Evolutionary conservation across 345 rosid species (phyloP).

Genomic region (Eucalyptus victrix): DNA sequence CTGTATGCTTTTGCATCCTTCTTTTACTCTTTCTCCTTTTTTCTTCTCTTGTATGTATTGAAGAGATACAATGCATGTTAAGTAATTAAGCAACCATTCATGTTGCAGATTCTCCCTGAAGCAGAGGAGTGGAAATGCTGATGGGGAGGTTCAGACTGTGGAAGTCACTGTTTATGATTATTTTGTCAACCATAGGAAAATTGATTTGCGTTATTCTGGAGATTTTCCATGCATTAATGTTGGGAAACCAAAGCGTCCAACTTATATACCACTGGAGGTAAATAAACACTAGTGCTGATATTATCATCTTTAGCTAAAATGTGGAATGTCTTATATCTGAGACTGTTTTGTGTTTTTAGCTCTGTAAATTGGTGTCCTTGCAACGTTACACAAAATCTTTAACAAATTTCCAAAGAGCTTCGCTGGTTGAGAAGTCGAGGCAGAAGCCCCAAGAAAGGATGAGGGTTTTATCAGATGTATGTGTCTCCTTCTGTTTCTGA

Average conservation of each 20-base stretch:
- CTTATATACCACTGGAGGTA: constrained; percentile 79
- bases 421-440: constrained; percentile 84
- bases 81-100: background rate
- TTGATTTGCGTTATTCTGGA: constrained; percentile 50
- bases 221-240: constrained; percentile 84
- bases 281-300: background rate
- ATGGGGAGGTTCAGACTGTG: constrained; percentile 27
- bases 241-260: constrained; percentile 86
- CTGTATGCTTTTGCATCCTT: constrained; percentile 8
- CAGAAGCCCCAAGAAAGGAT: constrained; percentile 93
- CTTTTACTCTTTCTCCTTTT: background rate
- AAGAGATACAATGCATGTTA: background rate
- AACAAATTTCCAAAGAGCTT: constrained; percentile 54
- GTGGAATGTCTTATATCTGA: background rate
- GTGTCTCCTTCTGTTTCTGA: background rate
- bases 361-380: constrained; percentile 60
- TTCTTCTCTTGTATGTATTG: background rate
- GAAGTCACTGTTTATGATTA: constrained; percentile 62
- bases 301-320: background rate
- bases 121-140: constrained; percentile 18
- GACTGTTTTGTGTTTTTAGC: constrained; percentile 17
- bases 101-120: constrained; percentile 48
- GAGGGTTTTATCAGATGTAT: constrained; percentile 51
- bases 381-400: constrained; percentile 90
- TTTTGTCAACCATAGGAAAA: constrained; percentile 43